A percentile compares a stretch with the other conserved stretches of the same genome.
Conservation (phyloP, 2,329 filamentous ascomycete genomes). For the Myriosclerotinia scirpicola region DNA sequence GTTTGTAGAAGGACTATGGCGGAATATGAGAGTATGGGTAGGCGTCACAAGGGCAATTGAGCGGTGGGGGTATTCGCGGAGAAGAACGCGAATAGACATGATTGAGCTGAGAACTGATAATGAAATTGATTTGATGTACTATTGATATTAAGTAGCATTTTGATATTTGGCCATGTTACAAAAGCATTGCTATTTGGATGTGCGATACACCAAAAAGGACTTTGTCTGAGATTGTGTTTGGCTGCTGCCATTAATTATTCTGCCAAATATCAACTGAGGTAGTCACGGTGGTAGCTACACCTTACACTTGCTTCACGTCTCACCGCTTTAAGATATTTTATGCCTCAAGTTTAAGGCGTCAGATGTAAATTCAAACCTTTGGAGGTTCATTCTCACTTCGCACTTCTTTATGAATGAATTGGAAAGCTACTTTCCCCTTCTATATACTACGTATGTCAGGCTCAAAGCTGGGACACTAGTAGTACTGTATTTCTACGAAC, state of each 20-base stretch:
- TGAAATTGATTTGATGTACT: conserved; percentile 21
- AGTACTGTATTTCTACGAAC: conserved; percentile 2
- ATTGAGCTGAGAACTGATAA: conserved; percentile 15
- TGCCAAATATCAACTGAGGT: background rate
- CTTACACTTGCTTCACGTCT: background rate
- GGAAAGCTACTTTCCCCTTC: background rate
- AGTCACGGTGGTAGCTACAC: too few relatives aligned
- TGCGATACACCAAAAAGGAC: conserved; percentile 15
- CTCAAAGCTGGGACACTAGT: conserved; percentile 1
- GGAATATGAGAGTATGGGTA: conserved; percentile 79
- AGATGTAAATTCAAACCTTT: background rate
- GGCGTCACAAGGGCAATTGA: conserved; percentile 82
- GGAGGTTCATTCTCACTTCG: background rate
- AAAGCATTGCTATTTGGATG: conserved; percentile 13
- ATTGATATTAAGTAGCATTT: conserved; percentile 23
- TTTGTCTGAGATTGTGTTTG: conserved; percentile 6
- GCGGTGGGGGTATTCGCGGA: conserved; percentile 83
- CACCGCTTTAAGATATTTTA: background rate
- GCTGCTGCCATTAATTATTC: conserved; percentile 10
- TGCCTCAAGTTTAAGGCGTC: background rate
- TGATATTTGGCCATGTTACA: conserved; percentile 19
- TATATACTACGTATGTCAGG: background rate
- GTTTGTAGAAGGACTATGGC: conserved; percentile 67
- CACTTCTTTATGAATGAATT: background rate
- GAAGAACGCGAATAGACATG: conserved; percentile 42